Evolutionary conservation across 441 rosid genomes (phyloP).

Genomic region (Jatropha multifida): DNA sequence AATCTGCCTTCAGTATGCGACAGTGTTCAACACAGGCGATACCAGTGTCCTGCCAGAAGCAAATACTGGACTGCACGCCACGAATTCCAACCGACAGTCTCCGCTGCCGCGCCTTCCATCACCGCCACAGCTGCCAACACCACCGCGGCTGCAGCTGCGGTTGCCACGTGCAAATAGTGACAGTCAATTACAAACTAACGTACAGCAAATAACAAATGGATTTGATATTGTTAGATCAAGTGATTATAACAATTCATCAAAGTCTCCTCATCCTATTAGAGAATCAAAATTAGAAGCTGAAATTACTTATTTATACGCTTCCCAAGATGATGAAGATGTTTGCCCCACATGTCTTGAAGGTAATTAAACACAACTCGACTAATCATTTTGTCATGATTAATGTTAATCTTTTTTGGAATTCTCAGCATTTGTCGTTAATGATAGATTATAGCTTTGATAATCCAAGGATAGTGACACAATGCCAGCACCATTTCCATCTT

Average conservation of each 20-base stretch:
- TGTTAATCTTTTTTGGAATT: not conserved
- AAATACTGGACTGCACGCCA: not conserved
- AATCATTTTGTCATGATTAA: not conserved
- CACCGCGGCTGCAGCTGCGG: too few relatives aligned
- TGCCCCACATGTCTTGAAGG: conserved; percentile 44
- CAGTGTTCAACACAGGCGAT: conserved; percentile 6
- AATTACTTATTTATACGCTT: not conserved
- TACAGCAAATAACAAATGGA: too few relatives aligned
- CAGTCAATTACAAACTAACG: too few relatives aligned
- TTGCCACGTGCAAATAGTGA: not conserved
- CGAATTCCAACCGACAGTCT: too few relatives aligned
- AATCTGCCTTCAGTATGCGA: conserved; percentile 13
- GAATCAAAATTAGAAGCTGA: not conserved
- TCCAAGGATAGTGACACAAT: conserved; percentile 43
- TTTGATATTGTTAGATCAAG: too few relatives aligned
- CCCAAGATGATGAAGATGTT: conserved; percentile 40
- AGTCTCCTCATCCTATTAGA: too few relatives aligned
- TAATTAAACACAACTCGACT: not conserved
- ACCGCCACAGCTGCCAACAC: too few relatives aligned
- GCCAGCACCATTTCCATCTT: conserved; percentile 55
- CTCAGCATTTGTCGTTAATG: not conserved
- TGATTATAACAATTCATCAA: too few relatives aligned
- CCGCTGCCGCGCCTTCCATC: too few relatives aligned
- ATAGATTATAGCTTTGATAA: conserved; percentile 49
- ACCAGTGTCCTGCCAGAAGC: not conserved